A percentile compares a stretch with the other conserved stretches of the same genome.
phyloP scores from a whole-genome alignment of 1,139 yeast genomes.

The Yamadazyma triangularis region DNA sequence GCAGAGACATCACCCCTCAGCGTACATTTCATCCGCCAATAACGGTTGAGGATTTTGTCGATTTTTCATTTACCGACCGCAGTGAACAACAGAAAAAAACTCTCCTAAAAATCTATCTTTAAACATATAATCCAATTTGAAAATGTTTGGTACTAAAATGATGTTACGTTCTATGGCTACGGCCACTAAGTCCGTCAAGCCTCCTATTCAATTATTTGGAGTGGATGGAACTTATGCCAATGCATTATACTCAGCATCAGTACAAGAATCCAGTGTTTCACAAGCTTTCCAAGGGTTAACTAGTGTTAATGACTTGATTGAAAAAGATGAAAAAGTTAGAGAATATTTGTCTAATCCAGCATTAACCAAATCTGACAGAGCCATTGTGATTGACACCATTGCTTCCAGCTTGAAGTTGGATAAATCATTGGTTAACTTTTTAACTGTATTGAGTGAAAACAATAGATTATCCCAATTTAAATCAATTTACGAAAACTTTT shows the following conservation, averaged over 20 bases:
- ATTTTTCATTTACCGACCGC: no score
- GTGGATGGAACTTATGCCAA: slow-evolving; percentile 96
- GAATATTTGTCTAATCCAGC: slow-evolving; percentile 78
- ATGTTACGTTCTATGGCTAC: slow-evolving; percentile 71
- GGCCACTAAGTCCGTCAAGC: slow-evolving; percentile 58
- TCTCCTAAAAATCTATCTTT: no score
- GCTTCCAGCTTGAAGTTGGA: slow-evolving; percentile 60
- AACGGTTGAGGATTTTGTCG: slow-evolving; percentile 3
- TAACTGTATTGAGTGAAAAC: slow-evolving; percentile 86
- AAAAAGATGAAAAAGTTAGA: slow-evolving; percentile 59
- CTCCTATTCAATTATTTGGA: slow-evolving; percentile 93
- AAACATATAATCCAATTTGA: no score
- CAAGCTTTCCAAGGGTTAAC: slow-evolving; percentile 65
- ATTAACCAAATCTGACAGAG: slow-evolving; percentile 71
- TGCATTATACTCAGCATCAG: slow-evolving; percentile 90
- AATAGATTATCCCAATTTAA: slow-evolving; percentile 78
- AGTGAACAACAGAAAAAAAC: no score
- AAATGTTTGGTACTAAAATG: slow-evolving; percentile 57
- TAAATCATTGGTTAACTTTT: slow-evolving; percentile 73
- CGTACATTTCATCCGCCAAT: slow-evolving; percentile 11
- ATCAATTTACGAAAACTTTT: slow-evolving; percentile 66
- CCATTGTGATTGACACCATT: slow-evolving; percentile 59
- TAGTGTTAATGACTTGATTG: slow-evolving; percentile 52
- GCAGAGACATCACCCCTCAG: no score
- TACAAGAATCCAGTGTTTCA: slow-evolving; percentile 74